Evolutionary conservation across 2,329 filamentous ascomycete species (phyloP).

Genomic region (Fusarium lateritium): DNA sequence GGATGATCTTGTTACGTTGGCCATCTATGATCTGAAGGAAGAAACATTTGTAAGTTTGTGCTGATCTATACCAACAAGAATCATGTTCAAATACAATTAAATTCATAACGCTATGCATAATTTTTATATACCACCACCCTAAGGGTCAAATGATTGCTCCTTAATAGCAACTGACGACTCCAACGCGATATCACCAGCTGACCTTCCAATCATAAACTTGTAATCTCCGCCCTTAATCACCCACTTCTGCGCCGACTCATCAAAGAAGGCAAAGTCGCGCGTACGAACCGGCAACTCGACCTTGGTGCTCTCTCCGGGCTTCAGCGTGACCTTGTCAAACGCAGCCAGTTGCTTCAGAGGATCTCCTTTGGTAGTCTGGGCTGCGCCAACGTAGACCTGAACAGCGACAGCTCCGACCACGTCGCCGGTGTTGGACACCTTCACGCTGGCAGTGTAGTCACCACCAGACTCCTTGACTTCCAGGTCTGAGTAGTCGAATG

Average conservation of each 20-base stretch:
- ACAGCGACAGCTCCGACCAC: slow-evolving; percentile 67
- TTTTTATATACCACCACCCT: slow-evolving; percentile 1
- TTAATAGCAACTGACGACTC: slow-evolving; percentile 41
- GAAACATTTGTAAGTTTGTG: no score
- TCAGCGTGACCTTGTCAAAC: slow-evolving; percentile 71
- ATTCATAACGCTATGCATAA: slow-evolving; percentile 17
- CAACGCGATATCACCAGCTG: slow-evolving; percentile 45
- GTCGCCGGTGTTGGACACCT: slow-evolving; percentile 71
- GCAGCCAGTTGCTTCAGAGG: slow-evolving; percentile 75
- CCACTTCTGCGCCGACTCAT: slow-evolving; percentile 49
- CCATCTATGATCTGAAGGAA: no score
- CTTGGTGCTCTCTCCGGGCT: slow-evolving; percentile 46
- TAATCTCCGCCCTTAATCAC: slow-evolving; percentile 49
- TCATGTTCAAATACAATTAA: neutral
- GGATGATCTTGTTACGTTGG: no score
- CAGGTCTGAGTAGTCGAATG: slow-evolving; percentile 75
- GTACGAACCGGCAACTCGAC: slow-evolving; percentile 43
- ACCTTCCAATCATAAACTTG: slow-evolving; percentile 49
- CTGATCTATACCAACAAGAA: neutral
- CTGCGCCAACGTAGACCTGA: slow-evolving; percentile 65
- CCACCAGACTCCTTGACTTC: slow-evolving; percentile 50
- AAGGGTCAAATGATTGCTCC: slow-evolving; percentile 42
- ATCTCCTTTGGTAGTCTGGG: slow-evolving; percentile 36
- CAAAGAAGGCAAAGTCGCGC: slow-evolving; percentile 51
- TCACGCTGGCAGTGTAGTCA: slow-evolving; percentile 61